phyloP scores from a whole-genome alignment of 2,329 filamentous ascomycete species.

The Fusarium lateritium region DNA sequence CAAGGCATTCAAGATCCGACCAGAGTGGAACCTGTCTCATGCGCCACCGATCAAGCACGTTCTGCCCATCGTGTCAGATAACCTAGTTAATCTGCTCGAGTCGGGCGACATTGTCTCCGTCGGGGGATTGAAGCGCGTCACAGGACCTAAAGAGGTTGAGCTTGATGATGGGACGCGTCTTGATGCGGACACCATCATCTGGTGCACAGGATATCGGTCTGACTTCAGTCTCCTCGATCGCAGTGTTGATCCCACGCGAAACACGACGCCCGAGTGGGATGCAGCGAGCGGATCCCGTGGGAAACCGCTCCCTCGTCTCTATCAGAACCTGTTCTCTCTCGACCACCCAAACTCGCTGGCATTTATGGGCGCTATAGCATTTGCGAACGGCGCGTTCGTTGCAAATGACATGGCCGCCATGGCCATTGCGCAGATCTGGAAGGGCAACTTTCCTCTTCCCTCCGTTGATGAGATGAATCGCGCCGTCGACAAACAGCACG shows the following conservation, averaged over 20 bases:
- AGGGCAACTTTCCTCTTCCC: constrained; percentile 57
- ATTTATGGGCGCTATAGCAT: constrained; percentile 57
- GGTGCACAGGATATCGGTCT: constrained; percentile 55
- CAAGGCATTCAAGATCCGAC: constrained; percentile 44
- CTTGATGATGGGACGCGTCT: constrained; percentile 50
- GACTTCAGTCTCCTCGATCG: constrained; percentile 51
- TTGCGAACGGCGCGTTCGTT: constrained; percentile 54
- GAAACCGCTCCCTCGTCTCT: constrained; percentile 55
- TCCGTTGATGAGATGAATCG: constrained; percentile 54
- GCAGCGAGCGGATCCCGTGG: constrained; percentile 48
- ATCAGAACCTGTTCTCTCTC: constrained; percentile 62
- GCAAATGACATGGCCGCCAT: constrained; percentile 61
- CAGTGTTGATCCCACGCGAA: constrained; percentile 47
- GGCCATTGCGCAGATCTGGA: constrained; percentile 61
- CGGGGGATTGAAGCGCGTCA: constrained; percentile 47
- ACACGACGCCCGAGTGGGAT: constrained; percentile 43
- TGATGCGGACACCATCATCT: constrained; percentile 52
- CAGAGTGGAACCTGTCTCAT: constrained; percentile 50
- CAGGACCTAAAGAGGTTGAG: constrained; percentile 46
- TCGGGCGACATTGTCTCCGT: constrained; percentile 55
- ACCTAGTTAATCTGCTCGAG: constrained; percentile 53
- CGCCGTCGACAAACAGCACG: constrained; percentile 53
- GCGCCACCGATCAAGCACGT: constrained; percentile 45
- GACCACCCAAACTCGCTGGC: constrained; percentile 61
- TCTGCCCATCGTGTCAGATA: constrained; percentile 49